Evolutionary conservation across 2,329 filamentous ascomycete genomes (phyloP), one percentile per base, ranked within the genome.

Genomic region (Arthrinium phaeospermum): DNA sequence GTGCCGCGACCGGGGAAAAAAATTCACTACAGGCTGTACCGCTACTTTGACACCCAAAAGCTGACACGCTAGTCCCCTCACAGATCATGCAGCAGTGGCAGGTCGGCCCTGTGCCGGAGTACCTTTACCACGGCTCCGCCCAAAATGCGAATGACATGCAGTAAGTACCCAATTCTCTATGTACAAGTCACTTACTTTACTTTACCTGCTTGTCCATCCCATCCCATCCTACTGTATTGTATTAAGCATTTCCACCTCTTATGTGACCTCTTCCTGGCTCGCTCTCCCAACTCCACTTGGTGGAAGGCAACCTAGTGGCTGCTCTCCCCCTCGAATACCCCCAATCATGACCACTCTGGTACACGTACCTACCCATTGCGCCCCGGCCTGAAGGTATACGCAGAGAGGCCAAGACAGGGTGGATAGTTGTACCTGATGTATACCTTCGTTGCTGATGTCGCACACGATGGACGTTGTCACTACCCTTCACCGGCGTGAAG

Each of bases 21-120:
- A 41, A 64, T 41, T 41, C 19, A 22, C 57, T 22, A 5, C 30
- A 16, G n/a, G 30, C 57, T n/a, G 57, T 64, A 64, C 57, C 57
- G 57, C 57, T 64, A 64, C 57, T 64, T 64, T 64, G 57, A 41
- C 57, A 41, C 41, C 57, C 80, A 64, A 64, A 53, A 64, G 57
- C 57, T 64, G 57, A 64, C 72, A 81, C 78, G 73, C 77, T 78
- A 77, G 75, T 78, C 78, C 78, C 75, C 71, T 74, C 75, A 74
- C 79, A 89, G 87, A 86, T 82, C 83, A 90, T 90, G 88, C 86
- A 90, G 84, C 87, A 89, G 83, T 90, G 88, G 88, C 86, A 89
- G 82, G 86, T 90, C 81, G 87, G 87, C 83, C 87, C 87, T 77
- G 85, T 90, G 82, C 87, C 87, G 83, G 87, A 89, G 82, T 88